These are phyloP conservation scores for Aureobasidium sp. DNA, from an alignment of 2,329 filamentous ascomycete species.

Conservation along the genomic window DNA sequence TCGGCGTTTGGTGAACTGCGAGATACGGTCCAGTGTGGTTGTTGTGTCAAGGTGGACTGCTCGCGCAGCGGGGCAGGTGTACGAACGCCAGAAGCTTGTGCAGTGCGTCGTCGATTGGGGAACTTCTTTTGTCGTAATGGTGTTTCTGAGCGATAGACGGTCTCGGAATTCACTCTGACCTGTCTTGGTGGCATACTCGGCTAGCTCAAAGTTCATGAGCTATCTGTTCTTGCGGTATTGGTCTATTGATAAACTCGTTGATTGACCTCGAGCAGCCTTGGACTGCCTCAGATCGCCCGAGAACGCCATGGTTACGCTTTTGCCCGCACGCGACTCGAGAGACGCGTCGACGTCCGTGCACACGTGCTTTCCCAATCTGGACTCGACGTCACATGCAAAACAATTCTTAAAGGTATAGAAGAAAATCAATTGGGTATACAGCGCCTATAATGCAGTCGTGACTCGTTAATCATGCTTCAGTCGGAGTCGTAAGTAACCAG, in stretches of 20 bases:
- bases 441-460: slow-evolving; percentile 4
- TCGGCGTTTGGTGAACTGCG: background rate
- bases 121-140: slow-evolving; percentile 12
- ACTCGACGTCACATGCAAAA: background rate
- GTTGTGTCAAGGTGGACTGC: slow-evolving; percentile 9
- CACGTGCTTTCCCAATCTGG: background rate
- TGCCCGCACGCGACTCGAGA: background rate
- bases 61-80: background rate
- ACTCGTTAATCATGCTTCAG: background rate
- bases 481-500: slow-evolving; percentile 15
- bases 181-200: background rate
- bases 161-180: background rate
- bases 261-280: no score
- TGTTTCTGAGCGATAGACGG: slow-evolving; percentile 4
- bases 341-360: background rate
- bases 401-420: background rate
- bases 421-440: slow-evolving; percentile 1
- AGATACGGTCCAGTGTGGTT: background rate
- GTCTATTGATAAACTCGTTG: background rate
- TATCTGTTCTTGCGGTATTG: no score
- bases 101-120: background rate
- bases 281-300: no score
- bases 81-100: background rate
- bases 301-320: no score
- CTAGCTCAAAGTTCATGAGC: background rate